phyloP scores from a whole-genome alignment of 1,284 basidiomycete genomes.

The Hymenochaete sp. region DNA sequence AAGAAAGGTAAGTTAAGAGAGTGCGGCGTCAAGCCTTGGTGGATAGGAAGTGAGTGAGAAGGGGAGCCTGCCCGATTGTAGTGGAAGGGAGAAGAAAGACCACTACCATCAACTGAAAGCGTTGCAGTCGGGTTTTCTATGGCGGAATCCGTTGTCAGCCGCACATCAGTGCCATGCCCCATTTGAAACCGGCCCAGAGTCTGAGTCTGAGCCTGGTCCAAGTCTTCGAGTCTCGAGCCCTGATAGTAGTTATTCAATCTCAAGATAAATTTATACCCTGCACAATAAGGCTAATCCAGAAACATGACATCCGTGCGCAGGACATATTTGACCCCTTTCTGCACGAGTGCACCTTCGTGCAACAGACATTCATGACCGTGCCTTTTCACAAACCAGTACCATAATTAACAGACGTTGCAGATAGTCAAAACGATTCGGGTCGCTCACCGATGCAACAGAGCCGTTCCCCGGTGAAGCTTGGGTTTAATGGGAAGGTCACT shows the following conservation, averaged over 20 bases:
- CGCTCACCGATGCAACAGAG: conserved; percentile 60
- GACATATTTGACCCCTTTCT: conserved; percentile 66
- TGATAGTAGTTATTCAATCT: too few relatives aligned
- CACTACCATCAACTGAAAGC: not conserved
- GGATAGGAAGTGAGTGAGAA: not conserved
- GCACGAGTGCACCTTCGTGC: conserved; percentile 67
- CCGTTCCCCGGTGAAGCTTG: conserved; percentile 56
- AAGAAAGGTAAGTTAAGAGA: conserved; percentile 1
- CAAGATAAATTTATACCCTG: too few relatives aligned
- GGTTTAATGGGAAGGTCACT: conserved; percentile 42
- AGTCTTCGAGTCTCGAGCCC: too few relatives aligned
- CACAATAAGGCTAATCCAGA: conserved; percentile 27
- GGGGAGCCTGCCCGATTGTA: conserved; percentile 12
- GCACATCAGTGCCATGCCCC: too few relatives aligned
- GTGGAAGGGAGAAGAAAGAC: not conserved
- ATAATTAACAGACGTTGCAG: not conserved
- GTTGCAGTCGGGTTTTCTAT: too few relatives aligned
- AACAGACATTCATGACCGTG: conserved; percentile 69
- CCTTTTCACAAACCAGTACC: conserved; percentile 28
- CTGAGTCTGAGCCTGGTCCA: too few relatives aligned
- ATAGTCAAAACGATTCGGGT: not conserved
- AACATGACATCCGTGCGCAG: conserved; percentile 74
- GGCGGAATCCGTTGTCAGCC: too few relatives aligned
- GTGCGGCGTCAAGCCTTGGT: conserved; percentile 8
- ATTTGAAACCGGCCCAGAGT: too few relatives aligned